Conservation (phyloP, 805 yeast genomes). For the Isabelozyma rhagii region DNA sequence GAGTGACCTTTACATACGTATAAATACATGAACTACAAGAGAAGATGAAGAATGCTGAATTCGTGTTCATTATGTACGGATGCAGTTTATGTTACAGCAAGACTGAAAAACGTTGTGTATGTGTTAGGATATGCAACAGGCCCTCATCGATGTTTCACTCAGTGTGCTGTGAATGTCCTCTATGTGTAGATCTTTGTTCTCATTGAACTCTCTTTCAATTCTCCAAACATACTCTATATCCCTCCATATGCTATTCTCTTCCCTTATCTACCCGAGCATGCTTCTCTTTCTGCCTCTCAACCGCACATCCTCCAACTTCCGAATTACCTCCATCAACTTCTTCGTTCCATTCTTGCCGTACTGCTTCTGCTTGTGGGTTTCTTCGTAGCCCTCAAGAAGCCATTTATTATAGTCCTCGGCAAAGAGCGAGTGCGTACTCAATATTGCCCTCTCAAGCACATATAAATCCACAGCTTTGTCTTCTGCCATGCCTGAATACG, state of each 20-base stretch:
- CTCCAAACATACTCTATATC: too few relatives aligned
- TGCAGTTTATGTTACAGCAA: too few relatives aligned
- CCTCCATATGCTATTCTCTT: not conserved
- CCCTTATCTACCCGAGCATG: conserved; percentile 64
- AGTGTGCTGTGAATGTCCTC: too few relatives aligned
- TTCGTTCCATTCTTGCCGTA: conserved; percentile 32
- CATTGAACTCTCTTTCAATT: too few relatives aligned
- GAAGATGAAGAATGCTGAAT: not conserved
- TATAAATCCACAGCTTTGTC: conserved; percentile 97
- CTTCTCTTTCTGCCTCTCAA: conserved; percentile 93
- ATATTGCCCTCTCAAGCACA: conserved; percentile 86
- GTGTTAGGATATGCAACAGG: not conserved
- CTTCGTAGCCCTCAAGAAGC: conserved; percentile 68
- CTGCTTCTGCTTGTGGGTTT: conserved; percentile 28
- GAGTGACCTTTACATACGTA: not conserved
- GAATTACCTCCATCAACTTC: conserved; percentile 50
- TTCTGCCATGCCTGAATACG: conserved; percentile 71
- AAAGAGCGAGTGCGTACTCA: conserved; percentile 82
- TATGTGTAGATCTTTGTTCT: too few relatives aligned
- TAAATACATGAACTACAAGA: not conserved
- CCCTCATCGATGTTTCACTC: too few relatives aligned
- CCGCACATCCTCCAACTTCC: conserved; percentile 78
- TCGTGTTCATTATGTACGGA: too few relatives aligned
- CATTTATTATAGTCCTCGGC: conserved; percentile 63
- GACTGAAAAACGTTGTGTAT: not conserved